A percentile compares a stretch with the other conserved stretches of the same genome.
These are phyloP conservation scores for Rhizopogon vinicolor DNA, from an alignment of 768 basidiomycete genomes.

Conservation along the genomic window DNA sequence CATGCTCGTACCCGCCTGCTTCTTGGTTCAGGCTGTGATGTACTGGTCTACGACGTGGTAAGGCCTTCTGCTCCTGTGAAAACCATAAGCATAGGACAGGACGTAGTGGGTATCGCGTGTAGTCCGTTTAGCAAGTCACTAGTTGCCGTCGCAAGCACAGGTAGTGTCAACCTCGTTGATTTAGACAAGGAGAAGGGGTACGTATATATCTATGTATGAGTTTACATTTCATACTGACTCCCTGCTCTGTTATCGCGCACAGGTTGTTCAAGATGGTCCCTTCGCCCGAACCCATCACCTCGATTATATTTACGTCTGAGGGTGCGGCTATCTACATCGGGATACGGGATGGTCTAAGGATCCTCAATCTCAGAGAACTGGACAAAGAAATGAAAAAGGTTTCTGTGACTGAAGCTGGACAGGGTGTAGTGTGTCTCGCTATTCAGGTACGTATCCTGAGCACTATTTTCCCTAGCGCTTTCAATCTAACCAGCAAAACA, in stretches of 20 bases:
- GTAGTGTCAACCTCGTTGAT: slow-evolving; percentile 58
- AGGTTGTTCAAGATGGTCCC: slow-evolving; percentile 60
- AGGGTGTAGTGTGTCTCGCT: slow-evolving; percentile 46
- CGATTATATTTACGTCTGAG: slow-evolving; percentile 64
- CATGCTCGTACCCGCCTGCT: slow-evolving; percentile 60
- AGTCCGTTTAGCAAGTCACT: slow-evolving; percentile 79
- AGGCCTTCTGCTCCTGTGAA: slow-evolving; percentile 54
- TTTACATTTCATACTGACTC: slow-evolving; percentile 1
- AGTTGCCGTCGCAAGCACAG: slow-evolving; percentile 50
- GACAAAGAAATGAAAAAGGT: slow-evolving; percentile 62
- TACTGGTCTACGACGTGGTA: slow-evolving; percentile 61
- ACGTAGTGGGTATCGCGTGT: slow-evolving; percentile 53
- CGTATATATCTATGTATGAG: slow-evolving; percentile 9
- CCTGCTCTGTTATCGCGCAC: not conserved
- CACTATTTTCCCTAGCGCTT: not conserved
- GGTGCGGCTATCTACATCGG: slow-evolving; percentile 65
- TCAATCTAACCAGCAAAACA: not conserved
- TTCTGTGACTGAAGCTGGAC: slow-evolving; percentile 41
- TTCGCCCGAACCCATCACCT: slow-evolving; percentile 49
- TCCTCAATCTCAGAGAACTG: slow-evolving; percentile 59
- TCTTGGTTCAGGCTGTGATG: slow-evolving; percentile 44
- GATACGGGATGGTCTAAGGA: slow-evolving; percentile 57
- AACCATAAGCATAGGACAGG: slow-evolving; percentile 37
- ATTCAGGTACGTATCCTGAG: slow-evolving; percentile 45
- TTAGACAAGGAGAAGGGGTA: slow-evolving; percentile 74